Percentiles rank a stretch among this genome's conserved stretches.
These are phyloP conservation scores for Yamadazyma tumulicola DNA, from an alignment of 805 yeast genomes.

Conservation along the genomic window DNA sequence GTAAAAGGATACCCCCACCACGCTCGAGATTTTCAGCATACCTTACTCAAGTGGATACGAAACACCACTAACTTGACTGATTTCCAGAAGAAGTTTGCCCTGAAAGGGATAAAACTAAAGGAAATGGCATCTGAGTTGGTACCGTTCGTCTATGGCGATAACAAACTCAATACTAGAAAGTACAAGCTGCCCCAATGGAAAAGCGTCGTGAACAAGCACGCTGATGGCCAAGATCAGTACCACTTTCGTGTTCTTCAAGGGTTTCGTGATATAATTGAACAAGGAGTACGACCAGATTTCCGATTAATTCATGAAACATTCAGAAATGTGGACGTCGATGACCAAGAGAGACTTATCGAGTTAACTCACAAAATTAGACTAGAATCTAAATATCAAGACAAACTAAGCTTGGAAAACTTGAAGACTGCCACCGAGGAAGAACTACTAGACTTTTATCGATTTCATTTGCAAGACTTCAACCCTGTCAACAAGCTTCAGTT, in stretches of 20 bases:
- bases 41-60: constrained; percentile 1
- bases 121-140: constrained; percentile 4
- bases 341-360: constrained; percentile 10
- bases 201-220: constrained; percentile 10
- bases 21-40: constrained; percentile 18
- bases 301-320: constrained; percentile 30
- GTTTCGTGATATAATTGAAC: constrained; percentile 25
- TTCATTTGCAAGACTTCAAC: constrained; percentile 14
- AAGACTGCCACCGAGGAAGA: constrained; percentile 12
- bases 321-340: constrained; percentile 18
- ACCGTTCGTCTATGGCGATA: constrained; percentile 8
- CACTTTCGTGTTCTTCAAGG: constrained; percentile 28
- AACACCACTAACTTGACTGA: neutral
- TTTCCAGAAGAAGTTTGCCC: neutral
- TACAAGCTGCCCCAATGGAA: constrained; percentile 6
- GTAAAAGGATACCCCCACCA: constrained; percentile 31
- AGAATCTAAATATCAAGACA: constrained; percentile 15
- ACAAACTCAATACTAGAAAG: constrained; percentile 9
- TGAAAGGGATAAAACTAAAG: constrained; percentile 1
- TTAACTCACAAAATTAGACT: constrained; percentile 11
- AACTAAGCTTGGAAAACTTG: constrained; percentile 22
- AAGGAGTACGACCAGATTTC: constrained; percentile 35
- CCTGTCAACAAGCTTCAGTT: constrained; percentile 26
- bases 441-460: constrained; percentile 5
- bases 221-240: constrained; percentile 18